Evolutionary conservation across 371 early-diverging fungal species (phyloP).

Genomic region (Zychaea mexicana): DNA sequence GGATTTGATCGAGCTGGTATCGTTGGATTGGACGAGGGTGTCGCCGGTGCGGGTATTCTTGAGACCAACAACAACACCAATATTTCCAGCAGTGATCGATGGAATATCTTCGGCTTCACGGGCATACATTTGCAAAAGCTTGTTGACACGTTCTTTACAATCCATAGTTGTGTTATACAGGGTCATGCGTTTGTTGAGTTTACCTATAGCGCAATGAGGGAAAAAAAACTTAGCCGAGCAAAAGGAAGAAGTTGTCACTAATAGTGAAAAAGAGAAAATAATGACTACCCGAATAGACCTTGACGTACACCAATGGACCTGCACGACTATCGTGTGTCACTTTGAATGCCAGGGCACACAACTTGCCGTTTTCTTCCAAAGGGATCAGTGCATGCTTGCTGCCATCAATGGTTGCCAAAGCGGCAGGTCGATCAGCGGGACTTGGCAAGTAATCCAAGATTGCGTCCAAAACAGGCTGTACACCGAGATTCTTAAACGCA

Average conservation of each 20-base stretch:
- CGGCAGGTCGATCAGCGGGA: slow-evolving; percentile 72
- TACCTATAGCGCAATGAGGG: slow-evolving; percentile 46
- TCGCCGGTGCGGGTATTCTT: slow-evolving; percentile 92
- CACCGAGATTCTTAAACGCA: slow-evolving; percentile 88
- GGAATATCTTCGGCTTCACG: slow-evolving; percentile 89
- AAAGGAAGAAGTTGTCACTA: too few relatives aligned
- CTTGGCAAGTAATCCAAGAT: slow-evolving; percentile 86
- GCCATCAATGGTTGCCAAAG: slow-evolving; percentile 53
- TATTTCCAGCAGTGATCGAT: slow-evolving; percentile 78
- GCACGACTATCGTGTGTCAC: slow-evolving; percentile 83
- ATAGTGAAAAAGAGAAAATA: slow-evolving; percentile 4
- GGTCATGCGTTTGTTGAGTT: slow-evolving; percentile 65
- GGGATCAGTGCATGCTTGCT: slow-evolving; percentile 35
- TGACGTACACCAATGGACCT: slow-evolving; percentile 92
- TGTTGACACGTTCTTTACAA: slow-evolving; percentile 82
- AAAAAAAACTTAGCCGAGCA: too few relatives aligned
- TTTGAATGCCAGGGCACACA: slow-evolving; percentile 94
- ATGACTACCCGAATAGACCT: slow-evolving; percentile 83
- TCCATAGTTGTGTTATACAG: slow-evolving; percentile 70
- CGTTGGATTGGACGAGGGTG: slow-evolving; percentile 72
- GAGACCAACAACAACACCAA: slow-evolving; percentile 89
- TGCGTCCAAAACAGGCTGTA: slow-evolving; percentile 92
- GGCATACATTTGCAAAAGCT: slow-evolving; percentile 91
- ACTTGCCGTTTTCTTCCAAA: slow-evolving; percentile 47
- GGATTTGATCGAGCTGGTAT: slow-evolving; percentile 42